These are phyloP conservation scores for Citrus trifoliata DNA, from an alignment of 345 rosid genomes.

Conservation along the genomic window DNA sequence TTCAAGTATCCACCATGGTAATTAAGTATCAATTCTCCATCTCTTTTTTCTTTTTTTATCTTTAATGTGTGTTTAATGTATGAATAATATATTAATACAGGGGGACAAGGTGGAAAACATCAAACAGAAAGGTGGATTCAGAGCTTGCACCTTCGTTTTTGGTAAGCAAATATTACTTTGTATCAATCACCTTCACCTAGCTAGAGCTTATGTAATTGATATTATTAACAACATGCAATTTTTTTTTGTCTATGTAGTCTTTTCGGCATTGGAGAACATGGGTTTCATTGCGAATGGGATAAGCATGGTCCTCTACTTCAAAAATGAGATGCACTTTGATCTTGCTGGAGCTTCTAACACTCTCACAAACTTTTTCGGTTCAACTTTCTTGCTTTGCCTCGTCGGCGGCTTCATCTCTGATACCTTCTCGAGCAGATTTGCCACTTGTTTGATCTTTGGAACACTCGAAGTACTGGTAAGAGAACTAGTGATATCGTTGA, in stretches of 20 bases:
- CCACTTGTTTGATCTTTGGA: slow-evolving; percentile 39
- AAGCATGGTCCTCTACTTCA: slow-evolving; percentile 46
- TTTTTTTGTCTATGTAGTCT: slow-evolving; percentile 17
- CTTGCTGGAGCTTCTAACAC: slow-evolving; percentile 28
- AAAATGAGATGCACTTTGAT: slow-evolving; percentile 30
- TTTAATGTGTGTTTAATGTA: too few relatives aligned
- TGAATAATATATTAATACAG: background rate
- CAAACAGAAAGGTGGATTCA: slow-evolving; percentile 40
- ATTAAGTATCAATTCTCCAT: background rate
- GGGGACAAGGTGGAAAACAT: background rate
- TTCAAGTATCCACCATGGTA: background rate
- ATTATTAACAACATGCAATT: background rate
- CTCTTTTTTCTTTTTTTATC: background rate
- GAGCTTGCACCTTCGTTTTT: slow-evolving; percentile 33
- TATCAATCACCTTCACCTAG: background rate
- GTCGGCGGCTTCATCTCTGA: slow-evolving; percentile 61
- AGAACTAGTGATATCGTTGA: too few relatives aligned
- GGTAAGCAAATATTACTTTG: slow-evolving; percentile 24
- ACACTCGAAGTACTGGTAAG: slow-evolving; percentile 38
- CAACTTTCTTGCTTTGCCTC: slow-evolving; percentile 48
- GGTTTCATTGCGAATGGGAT: slow-evolving; percentile 52
- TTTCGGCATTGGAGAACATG: slow-evolving; percentile 45
- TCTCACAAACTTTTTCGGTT: slow-evolving; percentile 50
- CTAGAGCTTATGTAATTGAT: background rate
- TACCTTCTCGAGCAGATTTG: slow-evolving; percentile 37